Base-by-base conservation (phyloP, 2,329 filamentous ascomycete species). In the Arthroderma sp. region DNA sequence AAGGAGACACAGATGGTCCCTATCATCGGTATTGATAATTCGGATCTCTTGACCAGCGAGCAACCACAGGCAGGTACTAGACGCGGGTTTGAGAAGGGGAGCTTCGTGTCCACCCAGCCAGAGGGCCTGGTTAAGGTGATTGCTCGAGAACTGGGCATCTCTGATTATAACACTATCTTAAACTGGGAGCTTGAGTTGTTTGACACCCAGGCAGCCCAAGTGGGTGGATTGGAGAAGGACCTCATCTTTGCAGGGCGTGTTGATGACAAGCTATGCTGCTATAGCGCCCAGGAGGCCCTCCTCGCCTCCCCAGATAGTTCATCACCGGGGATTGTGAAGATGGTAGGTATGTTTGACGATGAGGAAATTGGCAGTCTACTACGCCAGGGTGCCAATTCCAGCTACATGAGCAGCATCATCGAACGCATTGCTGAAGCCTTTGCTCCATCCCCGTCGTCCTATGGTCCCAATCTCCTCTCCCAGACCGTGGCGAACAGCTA, bases 151-250 rank as follows among this genome's bases (percentile, higher is more conserved):
- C 74, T 96, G n/a, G 78, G 77, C 29, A 77, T 96, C 49, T 67
- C 71, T 43, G 78, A 85, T 49, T 80, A 82, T 60, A 75, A 72
- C 53, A 76, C 73, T 43, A 94, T 98, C 50, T 69, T 94, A 46
- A 93, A 91, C 68, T 98, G 91, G 91, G 91, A 98, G 60, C 77
- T 96, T 33, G 91, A 98, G 67, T 80, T 98, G 30, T 98, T 83
- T 60, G 91, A 96, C 64, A 77, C 78, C 3, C 87, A 95, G 61
- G 85, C 88, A 6, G 88, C 88, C 1, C 79, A 81, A 36, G 75
- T 86, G 11, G 81, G 85, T 52, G 91, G 91, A 8, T 64, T 98
- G 46, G 85, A 94, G 55, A 85, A 83, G 61, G 89, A 96, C 55
- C 82, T 98, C 61, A 94, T 98, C 65, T 94, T 89, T 52, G 89